Base-by-base conservation (phyloP, 176 grass and related monocot genomes). In the Pharus latifolius region DNA sequence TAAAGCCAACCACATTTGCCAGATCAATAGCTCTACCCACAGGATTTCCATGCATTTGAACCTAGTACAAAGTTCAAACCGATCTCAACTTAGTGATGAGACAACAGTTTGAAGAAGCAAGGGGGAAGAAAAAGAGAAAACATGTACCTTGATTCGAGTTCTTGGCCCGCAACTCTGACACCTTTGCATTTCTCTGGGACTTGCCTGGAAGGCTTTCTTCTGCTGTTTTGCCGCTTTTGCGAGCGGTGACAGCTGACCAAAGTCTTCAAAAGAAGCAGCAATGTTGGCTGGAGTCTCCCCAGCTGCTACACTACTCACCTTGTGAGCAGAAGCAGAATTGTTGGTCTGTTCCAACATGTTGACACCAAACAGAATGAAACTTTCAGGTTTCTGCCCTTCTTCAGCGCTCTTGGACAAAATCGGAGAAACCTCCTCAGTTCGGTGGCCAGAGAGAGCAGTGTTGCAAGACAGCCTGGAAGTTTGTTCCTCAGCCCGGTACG, bases 21-120 rank as follows among this genome's bases (percentile, higher is more conserved):
- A 96, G 61, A 80, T 92, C 92, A 8, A 96, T 73, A 45, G 88
- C 92, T 84, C 88, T 83, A 26, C 88, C 85, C 17, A 92, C 80
- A 35, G 73, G 85, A 75, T 84, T 82, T 69, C 88, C 92, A 84
- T 92, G 83, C 86, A 96, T 96, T 89, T 92, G 88, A 80, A 96
- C 92, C 88, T 96, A 74, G n/a, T n/a, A 67, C 23, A 73, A 38
- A 24, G n/a, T n/a, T 12, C 14, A 80, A 78, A 49, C n/a, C n/a
- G n/a, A n/a, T n/a, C 13, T 52, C 8, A 56, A 44, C 25, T 27
- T 15, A 38, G 55, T 9, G 15, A 10, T 59, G 42, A 78, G 24
- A 28, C 11, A 3, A 49, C 63, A 75, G 55, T 54, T 32, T 19
- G 35, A 56, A 53, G 17, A 23, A 47, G 17, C 29, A 35, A 31